Percentiles rank a stretch among this genome's conserved stretches.
These are phyloP conservation scores for Phytopythium ostracodes DNA, from an alignment of 352 stramenopile species.

Conservation along the genomic window DNA sequence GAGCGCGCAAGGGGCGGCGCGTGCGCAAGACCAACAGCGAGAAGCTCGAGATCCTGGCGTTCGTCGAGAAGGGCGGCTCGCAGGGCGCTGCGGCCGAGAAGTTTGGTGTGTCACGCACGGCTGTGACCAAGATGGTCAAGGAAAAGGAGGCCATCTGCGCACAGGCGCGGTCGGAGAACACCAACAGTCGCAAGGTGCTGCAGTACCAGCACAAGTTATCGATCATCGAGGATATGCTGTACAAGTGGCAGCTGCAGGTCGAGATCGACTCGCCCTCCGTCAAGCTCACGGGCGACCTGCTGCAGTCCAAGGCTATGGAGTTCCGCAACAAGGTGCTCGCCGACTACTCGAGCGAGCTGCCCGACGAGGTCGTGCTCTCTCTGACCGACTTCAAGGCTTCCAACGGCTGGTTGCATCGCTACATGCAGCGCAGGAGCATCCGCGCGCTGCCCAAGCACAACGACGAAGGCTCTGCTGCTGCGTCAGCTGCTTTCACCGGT, in stretches of 20 bases:
- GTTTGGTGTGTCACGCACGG: conserved; percentile 76
- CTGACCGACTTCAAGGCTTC: conserved; percentile 83
- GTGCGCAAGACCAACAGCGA: conserved; percentile 82
- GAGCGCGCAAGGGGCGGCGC: conserved; percentile 40
- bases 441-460: conserved; percentile 51
- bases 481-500: not conserved
- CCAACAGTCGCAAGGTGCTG: conserved; percentile 71
- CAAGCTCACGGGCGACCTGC: conserved; percentile 71
- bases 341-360: conserved; percentile 61
- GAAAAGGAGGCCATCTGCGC: conserved; percentile 69
- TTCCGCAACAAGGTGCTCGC: conserved; percentile 79
- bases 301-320: conserved; percentile 78
- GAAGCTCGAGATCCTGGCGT: conserved; percentile 80
- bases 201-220: conserved; percentile 83
- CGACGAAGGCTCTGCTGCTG: conserved; percentile 9
- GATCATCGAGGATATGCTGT: conserved; percentile 84
- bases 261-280: conserved; percentile 59
- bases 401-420: conserved; percentile 78
- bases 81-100: conserved; percentile 74
- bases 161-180: conserved; percentile 63
- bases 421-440: conserved; percentile 70
- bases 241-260: conserved; percentile 82
- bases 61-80: conserved; percentile 73
- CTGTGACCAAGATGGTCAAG: conserved; percentile 87
- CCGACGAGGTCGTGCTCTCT: conserved; percentile 72